A percentile compares a stretch with the other conserved stretches of the same genome.
Evolutionary conservation across 352 stramenopile species (phyloP).

Genomic region (Thraustochytrium striatum): DNA sequence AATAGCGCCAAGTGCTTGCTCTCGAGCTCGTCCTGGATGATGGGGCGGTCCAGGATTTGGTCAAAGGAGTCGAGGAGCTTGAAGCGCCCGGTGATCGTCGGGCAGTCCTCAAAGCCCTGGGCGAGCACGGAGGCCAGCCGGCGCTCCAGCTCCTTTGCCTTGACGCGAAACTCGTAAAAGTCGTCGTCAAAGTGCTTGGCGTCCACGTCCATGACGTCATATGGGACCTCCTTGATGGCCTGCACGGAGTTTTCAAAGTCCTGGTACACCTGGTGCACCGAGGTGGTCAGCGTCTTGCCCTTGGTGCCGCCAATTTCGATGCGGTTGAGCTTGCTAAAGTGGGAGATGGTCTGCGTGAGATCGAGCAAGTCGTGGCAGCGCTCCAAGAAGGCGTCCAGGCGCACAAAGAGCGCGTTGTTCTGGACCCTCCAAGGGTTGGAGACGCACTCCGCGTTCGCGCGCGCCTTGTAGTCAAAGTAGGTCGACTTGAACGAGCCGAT

Average conservation of each 20-base stretch:
- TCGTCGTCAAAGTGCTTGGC: slow-evolving; percentile 81
- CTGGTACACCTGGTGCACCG: slow-evolving; percentile 22
- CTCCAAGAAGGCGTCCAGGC: slow-evolving; percentile 94
- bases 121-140: slow-evolving; percentile 78
- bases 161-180: slow-evolving; percentile 79
- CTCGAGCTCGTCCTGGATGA: slow-evolving; percentile 50
- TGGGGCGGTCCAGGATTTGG: slow-evolving; percentile 68
- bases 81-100: slow-evolving; percentile 74
- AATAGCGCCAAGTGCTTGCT: slow-evolving; percentile 52
- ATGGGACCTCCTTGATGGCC: slow-evolving; percentile 70
- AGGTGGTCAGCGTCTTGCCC: slow-evolving; percentile 76
- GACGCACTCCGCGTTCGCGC: slow-evolving; percentile 90
- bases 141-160: slow-evolving; percentile 78
- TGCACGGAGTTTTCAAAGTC: slow-evolving; percentile 39
- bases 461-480: slow-evolving; percentile 97
- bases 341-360: slow-evolving; percentile 93
- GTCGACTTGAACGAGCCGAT: slow-evolving; percentile 94
- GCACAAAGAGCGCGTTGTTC: slow-evolving; percentile 94
- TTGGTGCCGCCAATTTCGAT: slow-evolving; percentile 78
- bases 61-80: slow-evolving; percentile 86
- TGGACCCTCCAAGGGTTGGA: slow-evolving; percentile 95
- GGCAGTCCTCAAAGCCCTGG: slow-evolving; percentile 84
- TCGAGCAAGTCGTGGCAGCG: slow-evolving; percentile 95
- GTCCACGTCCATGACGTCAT: slow-evolving; percentile 81
- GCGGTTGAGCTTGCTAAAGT: slow-evolving; percentile 95